Base-by-base conservation (phyloP, 2,329 filamentous ascomycete species). In the Madurella fahalii region DNA sequence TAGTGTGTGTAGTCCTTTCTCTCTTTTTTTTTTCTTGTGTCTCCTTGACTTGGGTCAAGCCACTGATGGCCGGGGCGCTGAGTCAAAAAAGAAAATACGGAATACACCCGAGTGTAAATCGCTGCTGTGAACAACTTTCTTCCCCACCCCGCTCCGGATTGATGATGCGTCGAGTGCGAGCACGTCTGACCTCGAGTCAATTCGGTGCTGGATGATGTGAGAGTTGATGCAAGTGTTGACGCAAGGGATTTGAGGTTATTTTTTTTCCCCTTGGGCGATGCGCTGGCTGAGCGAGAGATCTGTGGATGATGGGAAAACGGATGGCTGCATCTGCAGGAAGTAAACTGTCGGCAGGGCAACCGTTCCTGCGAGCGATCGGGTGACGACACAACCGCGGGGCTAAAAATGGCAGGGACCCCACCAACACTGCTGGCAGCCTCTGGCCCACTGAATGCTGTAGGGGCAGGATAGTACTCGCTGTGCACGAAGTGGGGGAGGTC, bases 341-440 rank as follows among this genome's bases (percentile, higher is more conserved):
- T 65, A 65, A 64, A 65, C 64, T 54, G 64, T 65, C 58, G 62
- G 41, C 64, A 37, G 58, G 63, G 62, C 64, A 65, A 65, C 64
- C 30, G 47, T 48, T 57, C 57, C 50, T 56, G 30, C 40, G 30
- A 48, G 50, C 50, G 47, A 47, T 46, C 41, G 34, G 42, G 32
- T 44, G 54, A 61, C 61, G 60, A 59, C 59, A 59, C 60, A 58
- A 61, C 48, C 53, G 56, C 53, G 58, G 56, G 56, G 58, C 58
- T 54, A 46, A 53, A 53, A 59, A 37, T 52, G 54, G 52, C 50
- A 50, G 47, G 8, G 49, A 37, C 30, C 46, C 56, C 55, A 55
- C 52, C 17, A 52, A 16, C 34, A 34, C 15, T 34, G 9, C 39
- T 43, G 31, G 40, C 34, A 37, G 45, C 46, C 50, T 52, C 40